A percentile compares a stretch with the other conserved stretches of the same genome.
Conservation (phyloP, 2,329 filamentous ascomycete genomes). For the Ceratocystis albifundus region DNA sequence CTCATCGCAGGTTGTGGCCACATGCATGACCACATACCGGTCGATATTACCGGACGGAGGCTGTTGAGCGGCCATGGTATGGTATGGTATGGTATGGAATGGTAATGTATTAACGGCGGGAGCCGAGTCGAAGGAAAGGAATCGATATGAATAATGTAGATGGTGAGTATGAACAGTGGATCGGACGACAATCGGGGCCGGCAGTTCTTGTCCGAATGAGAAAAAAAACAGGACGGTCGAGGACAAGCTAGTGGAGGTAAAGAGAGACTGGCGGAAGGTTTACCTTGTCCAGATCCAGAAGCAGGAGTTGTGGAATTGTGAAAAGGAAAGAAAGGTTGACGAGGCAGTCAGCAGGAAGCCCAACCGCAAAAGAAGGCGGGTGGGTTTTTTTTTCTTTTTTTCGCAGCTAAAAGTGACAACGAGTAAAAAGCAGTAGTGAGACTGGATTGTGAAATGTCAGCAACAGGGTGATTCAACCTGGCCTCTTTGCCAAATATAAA, state of each 20-base stretch:
- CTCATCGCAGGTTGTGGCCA: slow-evolving; percentile 97
- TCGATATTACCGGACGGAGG: slow-evolving; percentile 62
- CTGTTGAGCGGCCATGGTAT: slow-evolving; percentile 33
- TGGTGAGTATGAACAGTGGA: not conserved
- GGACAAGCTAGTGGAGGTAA: slow-evolving; percentile 1
- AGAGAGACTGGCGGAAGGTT: slow-evolving; percentile 1
- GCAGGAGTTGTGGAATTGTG: not conserved
- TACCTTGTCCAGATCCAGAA: not conserved
- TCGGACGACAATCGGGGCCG: not conserved
- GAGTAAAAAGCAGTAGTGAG: slow-evolving; percentile 9
- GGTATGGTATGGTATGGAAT: slow-evolving; percentile 27
- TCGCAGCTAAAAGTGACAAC: slow-evolving; percentile 12
- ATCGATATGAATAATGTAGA: not conserved
- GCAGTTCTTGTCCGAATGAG: slow-evolving; percentile 2
- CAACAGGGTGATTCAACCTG: slow-evolving; percentile 4
- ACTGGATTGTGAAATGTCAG: slow-evolving; percentile 12
- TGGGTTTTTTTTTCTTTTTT: slow-evolving; percentile 4
- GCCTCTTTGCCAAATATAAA: not conserved
- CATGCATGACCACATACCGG: slow-evolving; percentile 95
- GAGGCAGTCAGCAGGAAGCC: slow-evolving; percentile 6
- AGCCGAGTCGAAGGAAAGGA: not conserved
- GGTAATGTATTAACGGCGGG: not conserved
- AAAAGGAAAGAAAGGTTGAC: not conserved
- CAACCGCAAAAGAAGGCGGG: slow-evolving; percentile 11
- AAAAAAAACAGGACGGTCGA: slow-evolving; percentile 6